Evolutionary conservation across 306 rosid species (phyloP), one percentile per base, ranked within the genome.

Genomic region (Prunus kanzakura): DNA sequence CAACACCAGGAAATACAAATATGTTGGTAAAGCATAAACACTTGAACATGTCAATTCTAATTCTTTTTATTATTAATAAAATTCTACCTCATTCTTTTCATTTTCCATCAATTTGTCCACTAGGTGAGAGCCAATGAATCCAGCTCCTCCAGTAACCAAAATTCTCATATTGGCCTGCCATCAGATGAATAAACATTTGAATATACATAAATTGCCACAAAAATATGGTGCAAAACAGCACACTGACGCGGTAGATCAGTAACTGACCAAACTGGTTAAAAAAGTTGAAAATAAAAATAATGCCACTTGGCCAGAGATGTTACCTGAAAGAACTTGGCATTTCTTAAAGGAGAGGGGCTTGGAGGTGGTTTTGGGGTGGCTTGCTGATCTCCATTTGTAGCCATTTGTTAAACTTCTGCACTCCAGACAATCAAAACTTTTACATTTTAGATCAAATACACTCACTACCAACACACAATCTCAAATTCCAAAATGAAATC

Each of bases 71-170:
- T 22, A 41, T 13, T 11, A 20, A 38, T 3, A 3, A 22, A 62
- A 76, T 52, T 12, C n/a, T 50, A 90, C 98, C 96, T 95, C 99
- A 77, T 95, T 95, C 82, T 92, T 95, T 72, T 95, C 99, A 65
- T 89, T 88, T 84, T 92, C 93, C 99, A 95, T 95, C 95, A 95
- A 84, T 82, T 81, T 95, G 83, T 95, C 99, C 0, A 95, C 99
- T 45, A 95, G 87, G 86, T 95, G 99, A 82, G 97, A 95, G 56
- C 99, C 99, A 47, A 95, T 92, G 78, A 95, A 95, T 69, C 99
- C 99, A 71, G 99, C 99, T 88, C 99, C 99, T 84, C 99, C 99
- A 13, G 97, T 95, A 14, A 95, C 70, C 83, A 95, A 78, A 80
- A 95, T 95, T 86, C 99, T 90, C 99, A 95, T 90, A 62, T 95